phyloP scores from a whole-genome alignment of 345 rosid species.

The Melastoma malabathricum region DNA sequence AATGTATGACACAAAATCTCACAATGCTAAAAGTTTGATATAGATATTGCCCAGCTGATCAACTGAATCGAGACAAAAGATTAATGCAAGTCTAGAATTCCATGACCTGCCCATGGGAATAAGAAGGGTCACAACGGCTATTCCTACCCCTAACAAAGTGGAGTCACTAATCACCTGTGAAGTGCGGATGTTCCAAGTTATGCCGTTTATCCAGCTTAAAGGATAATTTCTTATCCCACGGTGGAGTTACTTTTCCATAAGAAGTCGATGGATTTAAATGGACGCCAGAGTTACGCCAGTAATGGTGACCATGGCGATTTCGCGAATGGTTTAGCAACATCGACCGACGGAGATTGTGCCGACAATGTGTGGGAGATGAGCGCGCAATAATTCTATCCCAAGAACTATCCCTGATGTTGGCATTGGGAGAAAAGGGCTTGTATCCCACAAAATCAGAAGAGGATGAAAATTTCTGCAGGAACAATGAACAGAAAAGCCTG shows the following conservation, averaged over 20 bases:
- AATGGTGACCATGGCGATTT: slow-evolving; percentile 40
- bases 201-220: slow-evolving; percentile 25
- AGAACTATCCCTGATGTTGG: slow-evolving; percentile 19
- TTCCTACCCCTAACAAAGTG: too few species aligned
- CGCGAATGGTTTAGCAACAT: slow-evolving; percentile 48
- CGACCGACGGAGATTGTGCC: slow-evolving; percentile 29
- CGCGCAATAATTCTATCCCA: slow-evolving; percentile 21
- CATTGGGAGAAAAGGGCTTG: slow-evolving; percentile 16
- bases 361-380: slow-evolving; percentile 21
- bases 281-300: slow-evolving; percentile 31
- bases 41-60: too few species aligned
- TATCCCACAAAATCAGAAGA: slow-evolving; percentile 17
- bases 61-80: too few species aligned
- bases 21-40: too few species aligned
- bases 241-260: slow-evolving; percentile 23
- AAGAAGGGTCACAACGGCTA: too few species aligned
- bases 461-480: slow-evolving; percentile 24
- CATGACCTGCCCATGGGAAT: too few species aligned
- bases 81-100: too few species aligned
- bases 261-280: slow-evolving; percentile 31
- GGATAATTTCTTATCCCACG: slow-evolving; percentile 21
- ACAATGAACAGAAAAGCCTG: too few species aligned
- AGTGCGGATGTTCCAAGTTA: slow-evolving; percentile 16
- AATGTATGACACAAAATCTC: too few species aligned
- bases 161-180: slow-evolving; percentile 18